A percentile compares a stretch with the other conserved stretches of the same genome.
These are phyloP conservation scores for Coemansia aciculifera DNA, from an alignment of 192 early-diverging fungal genomes.

Conservation along the genomic window DNA sequence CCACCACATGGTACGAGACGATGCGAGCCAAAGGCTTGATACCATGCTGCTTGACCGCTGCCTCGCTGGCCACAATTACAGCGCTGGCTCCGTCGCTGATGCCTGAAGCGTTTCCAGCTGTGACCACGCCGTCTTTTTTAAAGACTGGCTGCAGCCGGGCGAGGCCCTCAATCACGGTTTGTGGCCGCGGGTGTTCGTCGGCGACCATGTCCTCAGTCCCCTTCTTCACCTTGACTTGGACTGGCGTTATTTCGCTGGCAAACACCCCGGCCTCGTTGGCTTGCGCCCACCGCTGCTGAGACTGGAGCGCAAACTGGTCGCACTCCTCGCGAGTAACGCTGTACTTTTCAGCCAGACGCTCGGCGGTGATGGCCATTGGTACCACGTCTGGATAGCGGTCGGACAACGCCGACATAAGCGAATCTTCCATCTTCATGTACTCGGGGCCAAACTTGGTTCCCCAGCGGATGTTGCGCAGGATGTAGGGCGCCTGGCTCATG, in stretches of 20 bases:
- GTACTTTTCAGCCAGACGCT: conserved; percentile 87
- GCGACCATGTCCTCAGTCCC: conserved; percentile 61
- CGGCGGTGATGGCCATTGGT: conserved; percentile 95
- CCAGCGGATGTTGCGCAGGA: conserved; percentile 75
- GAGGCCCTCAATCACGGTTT: conserved; percentile 77
- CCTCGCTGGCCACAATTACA: conserved; percentile 82
- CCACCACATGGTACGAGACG: conserved; percentile 80
- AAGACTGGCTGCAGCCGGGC: conserved; percentile 84
- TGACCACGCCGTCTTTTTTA: conserved; percentile 85
- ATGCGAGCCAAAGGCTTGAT: conserved; percentile 85
- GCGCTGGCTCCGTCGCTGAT: conserved; percentile 93
- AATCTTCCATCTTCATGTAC: conserved; percentile 82
- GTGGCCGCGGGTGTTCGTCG: conserved; percentile 92
- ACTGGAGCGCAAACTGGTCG: conserved; percentile 79
- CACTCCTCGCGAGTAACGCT: conserved; percentile 76
- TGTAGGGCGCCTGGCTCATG: conserved; percentile 93
- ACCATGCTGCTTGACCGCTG: conserved; percentile 75
- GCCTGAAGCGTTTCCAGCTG: conserved; percentile 93
- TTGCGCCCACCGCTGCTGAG: conserved; percentile 87
- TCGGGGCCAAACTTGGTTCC: conserved; percentile 87
- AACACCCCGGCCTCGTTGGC: conserved; percentile 78
- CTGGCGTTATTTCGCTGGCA: conserved; percentile 76
- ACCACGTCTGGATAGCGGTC: conserved; percentile 81
- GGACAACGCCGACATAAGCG: conserved; percentile 77
- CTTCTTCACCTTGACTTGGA: conserved; percentile 80